Evolutionary conservation across 768 basidiomycete genomes (phyloP).

Genomic region (Tephrocybe sp.): DNA sequence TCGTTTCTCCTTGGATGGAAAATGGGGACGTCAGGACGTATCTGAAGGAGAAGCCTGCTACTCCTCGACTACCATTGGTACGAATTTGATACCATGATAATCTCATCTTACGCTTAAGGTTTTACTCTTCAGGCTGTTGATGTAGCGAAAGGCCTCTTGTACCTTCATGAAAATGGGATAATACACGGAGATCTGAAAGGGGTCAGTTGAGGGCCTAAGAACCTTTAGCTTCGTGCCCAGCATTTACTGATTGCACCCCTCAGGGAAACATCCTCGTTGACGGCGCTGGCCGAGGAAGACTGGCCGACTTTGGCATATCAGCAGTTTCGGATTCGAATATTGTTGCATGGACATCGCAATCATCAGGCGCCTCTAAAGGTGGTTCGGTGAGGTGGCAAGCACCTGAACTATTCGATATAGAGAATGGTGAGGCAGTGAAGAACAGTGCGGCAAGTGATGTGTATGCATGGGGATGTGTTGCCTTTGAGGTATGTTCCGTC

Average conservation of each 20-base stretch:
- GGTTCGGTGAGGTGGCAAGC: slow-evolving; percentile 8
- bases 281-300: neutral
- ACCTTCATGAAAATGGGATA: neutral
- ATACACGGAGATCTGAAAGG: slow-evolving; percentile 1
- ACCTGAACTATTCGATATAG: slow-evolving; percentile 1
- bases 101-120: neutral
- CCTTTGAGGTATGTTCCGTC: neutral
- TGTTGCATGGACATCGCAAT: slow-evolving; percentile 1
- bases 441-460: neutral
- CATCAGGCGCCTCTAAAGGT: neutral
- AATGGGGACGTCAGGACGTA: slow-evolving; percentile 2
- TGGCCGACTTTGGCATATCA: slow-evolving; percentile 5
- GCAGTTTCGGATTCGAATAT: neutral
- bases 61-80: neutral
- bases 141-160: neutral
- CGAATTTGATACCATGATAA: neutral
- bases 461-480: slow-evolving; percentile 2
- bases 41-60: neutral
- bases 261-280: neutral
- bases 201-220: neutral
- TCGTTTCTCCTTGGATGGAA: slow-evolving; percentile 15
- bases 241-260: neutral
- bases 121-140: neutral
- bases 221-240: neutral
- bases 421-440: neutral